Percentiles rank a stretch among this genome's conserved stretches.
Evolutionary conservation across 257 asterid species (phyloP).

Genomic region (Solanum sitiens): DNA sequence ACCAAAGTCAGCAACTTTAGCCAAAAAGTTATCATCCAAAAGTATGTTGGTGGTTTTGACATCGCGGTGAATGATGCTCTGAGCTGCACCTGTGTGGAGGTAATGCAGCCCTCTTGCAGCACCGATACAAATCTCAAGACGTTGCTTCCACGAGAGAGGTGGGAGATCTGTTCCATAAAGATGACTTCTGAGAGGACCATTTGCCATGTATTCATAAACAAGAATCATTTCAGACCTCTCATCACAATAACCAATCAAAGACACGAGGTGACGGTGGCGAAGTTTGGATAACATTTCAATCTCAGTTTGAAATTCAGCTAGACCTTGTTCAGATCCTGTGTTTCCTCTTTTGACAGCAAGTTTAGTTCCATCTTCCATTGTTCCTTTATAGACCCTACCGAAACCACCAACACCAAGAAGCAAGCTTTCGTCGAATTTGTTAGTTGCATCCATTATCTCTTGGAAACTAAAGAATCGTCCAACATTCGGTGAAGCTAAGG

Average conservation of each 20-base stretch:
- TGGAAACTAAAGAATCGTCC: slow-evolving; percentile 34
- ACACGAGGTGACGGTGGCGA: slow-evolving; percentile 40
- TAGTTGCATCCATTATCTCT: slow-evolving; percentile 38
- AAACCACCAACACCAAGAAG: slow-evolving; percentile 49
- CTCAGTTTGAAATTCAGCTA: slow-evolving; percentile 41
- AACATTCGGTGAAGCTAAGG: slow-evolving; percentile 25
- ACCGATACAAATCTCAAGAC: slow-evolving; percentile 43
- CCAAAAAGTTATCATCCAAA: slow-evolving; percentile 33
- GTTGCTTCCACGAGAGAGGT: slow-evolving; percentile 34
- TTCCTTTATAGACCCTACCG: slow-evolving; percentile 42
- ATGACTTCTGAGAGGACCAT: slow-evolving; percentile 41
- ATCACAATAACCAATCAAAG: slow-evolving; percentile 41
- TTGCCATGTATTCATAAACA: slow-evolving; percentile 42
- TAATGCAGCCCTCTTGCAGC: slow-evolving; percentile 44
- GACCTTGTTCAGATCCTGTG: slow-evolving; percentile 39
- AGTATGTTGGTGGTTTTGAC: slow-evolving; percentile 43
- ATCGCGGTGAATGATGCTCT: slow-evolving; percentile 40
- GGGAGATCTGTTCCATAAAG: slow-evolving; percentile 41
- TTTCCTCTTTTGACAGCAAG: slow-evolving; percentile 44
- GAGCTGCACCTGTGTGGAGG: slow-evolving; percentile 43
- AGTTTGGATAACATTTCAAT: slow-evolving; percentile 43
- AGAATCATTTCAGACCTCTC: slow-evolving; percentile 44
- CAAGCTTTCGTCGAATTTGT: slow-evolving; percentile 30
- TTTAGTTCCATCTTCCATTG: slow-evolving; percentile 29
- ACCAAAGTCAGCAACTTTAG: slow-evolving; percentile 46